Evolutionary conservation across 2,329 filamentous ascomycete genomes (phyloP).

Genomic region (Xylariales sp.): DNA sequence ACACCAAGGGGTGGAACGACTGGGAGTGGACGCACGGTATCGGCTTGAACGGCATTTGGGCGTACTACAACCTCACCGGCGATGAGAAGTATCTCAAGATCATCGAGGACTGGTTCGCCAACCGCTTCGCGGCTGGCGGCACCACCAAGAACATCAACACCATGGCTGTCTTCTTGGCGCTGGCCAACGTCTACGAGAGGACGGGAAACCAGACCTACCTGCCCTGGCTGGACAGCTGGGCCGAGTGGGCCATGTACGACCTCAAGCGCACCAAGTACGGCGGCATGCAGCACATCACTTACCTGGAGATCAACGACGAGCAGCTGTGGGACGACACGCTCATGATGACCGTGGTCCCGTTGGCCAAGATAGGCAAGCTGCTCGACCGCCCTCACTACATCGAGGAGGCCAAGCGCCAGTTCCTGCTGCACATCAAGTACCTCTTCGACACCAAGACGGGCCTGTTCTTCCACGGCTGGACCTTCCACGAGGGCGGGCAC

Average conservation of each 20-base stretch:
- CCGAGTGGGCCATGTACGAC: conserved; percentile 77
- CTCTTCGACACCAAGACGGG: conserved; percentile 69
- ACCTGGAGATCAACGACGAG: conserved; percentile 64
- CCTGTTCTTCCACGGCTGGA: conserved; percentile 80
- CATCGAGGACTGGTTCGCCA: conserved; percentile 70
- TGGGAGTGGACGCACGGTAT: conserved; percentile 84
- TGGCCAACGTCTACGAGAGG: conserved; percentile 75
- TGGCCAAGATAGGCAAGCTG: conserved; percentile 74
- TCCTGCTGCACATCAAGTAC: conserved; percentile 74
- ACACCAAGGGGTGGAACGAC: conserved; percentile 79
- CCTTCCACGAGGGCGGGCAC: conserved; percentile 63
- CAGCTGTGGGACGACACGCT: conserved; percentile 83
- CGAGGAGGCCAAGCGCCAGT: conserved; percentile 73
- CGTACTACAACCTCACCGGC: conserved; percentile 72
- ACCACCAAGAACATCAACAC: conserved; percentile 87
- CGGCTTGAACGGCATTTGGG: conserved; percentile 76
- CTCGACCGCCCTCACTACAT: conserved; percentile 68
- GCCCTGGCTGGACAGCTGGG: conserved; percentile 77
- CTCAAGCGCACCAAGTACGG: conserved; percentile 67
- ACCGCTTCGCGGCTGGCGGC: conserved; percentile 62
- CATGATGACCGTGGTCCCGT: conserved; percentile 81
- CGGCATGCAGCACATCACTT: conserved; percentile 73
- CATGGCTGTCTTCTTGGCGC: conserved; percentile 72
- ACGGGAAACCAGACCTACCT: conserved; percentile 64
- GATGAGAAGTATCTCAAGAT: conserved; percentile 55